These are phyloP conservation scores for Phytophthora citrophthora DNA, from an alignment of 352 stramenopile species.

Conservation along the genomic window DNA sequence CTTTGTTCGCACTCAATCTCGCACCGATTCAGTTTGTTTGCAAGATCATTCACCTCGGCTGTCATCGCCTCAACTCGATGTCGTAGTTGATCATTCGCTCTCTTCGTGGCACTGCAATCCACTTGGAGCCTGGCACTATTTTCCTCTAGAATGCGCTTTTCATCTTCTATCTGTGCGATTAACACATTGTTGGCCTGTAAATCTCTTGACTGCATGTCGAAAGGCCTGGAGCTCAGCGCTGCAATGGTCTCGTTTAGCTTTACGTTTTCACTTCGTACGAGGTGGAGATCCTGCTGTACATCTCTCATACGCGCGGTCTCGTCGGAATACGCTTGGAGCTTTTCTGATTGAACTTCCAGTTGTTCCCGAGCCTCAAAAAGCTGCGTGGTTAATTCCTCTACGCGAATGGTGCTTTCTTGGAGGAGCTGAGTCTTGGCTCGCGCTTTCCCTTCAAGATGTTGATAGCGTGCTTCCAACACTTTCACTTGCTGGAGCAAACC, in stretches of 20 bases:
- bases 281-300: slow-evolving; percentile 53
- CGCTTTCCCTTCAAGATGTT: slow-evolving; percentile 48
- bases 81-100: slow-evolving; percentile 15
- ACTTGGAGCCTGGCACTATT: slow-evolving; percentile 19
- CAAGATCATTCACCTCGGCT: slow-evolving; percentile 36
- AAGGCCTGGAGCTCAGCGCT: slow-evolving; percentile 57
- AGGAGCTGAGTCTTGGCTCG: slow-evolving; percentile 48
- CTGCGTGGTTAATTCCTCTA: slow-evolving; percentile 49
- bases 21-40: slow-evolving; percentile 11
- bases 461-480: slow-evolving; percentile 61
- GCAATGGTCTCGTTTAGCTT: slow-evolving; percentile 56
- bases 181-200: slow-evolving; percentile 53
- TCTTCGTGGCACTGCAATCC: slow-evolving; percentile 15
- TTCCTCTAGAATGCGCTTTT: slow-evolving; percentile 28
- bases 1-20: slow-evolving; percentile 40
- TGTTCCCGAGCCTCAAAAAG: slow-evolving; percentile 56
- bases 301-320: slow-evolving; percentile 35
- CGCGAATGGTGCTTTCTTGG: slow-evolving; percentile 34
- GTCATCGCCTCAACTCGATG: slow-evolving; percentile 25
- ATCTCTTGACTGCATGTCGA: slow-evolving; percentile 49
- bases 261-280: slow-evolving; percentile 61
- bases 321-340: slow-evolving; percentile 46
- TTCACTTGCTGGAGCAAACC: slow-evolving; percentile 53
- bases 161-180: slow-evolving; percentile 56
- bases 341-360: slow-evolving; percentile 41